Base-by-base conservation (phyloP, 306 rosid species). In the Dryas alaskensis region DNA sequence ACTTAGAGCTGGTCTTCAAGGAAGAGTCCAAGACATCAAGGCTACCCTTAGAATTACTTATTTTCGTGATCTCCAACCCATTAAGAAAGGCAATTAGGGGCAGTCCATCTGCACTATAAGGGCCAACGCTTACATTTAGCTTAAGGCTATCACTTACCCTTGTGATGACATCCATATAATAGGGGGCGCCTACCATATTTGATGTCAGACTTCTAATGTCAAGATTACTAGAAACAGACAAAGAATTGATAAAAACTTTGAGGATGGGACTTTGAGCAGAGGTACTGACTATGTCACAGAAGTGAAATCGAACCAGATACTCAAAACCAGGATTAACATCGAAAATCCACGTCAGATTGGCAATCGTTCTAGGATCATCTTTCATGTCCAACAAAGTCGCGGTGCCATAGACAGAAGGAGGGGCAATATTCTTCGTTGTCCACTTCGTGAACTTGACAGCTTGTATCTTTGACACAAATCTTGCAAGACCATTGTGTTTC, bases 61-160 rank as follows among this genome's bases (percentile, higher is more conserved):
- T 54, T 80, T 87, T 87, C 90, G 87, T 82, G 55, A 90, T 81
- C 84, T 90, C 96, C 46, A 90, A 65, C 51, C 90, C 96, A 68
- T 87, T 90, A 55, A 90, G 89, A 63, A 90, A 61, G 77, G 79
- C 83, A 14, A 55, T n/a, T 5, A 88, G 64, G 16, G 13, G 10
- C 52, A 14, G 1, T 9, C 61, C 77, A 14, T 52, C 74, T 5
- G 46, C 1, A 37, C 25, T 78, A 10, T 66, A 75, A 51, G 84
- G 75, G 27, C 96, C 90, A 77, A 90, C 88, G 66, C 89, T 81
- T 3, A 87, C 77, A 19, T 73, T 82, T 14, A 90, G 74, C 82
- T 66, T 59, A 54, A 72, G 17, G 75, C 60, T 43, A 37, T 81
- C 84, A 50, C 19, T 72, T 27, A 49, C 55, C 43, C 43, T 82